Percentiles rank a stretch among this genome's conserved stretches.
Conservation (phyloP, 2,329 filamentous ascomycete species). For the Purpureocillium lavendulum region DNA sequence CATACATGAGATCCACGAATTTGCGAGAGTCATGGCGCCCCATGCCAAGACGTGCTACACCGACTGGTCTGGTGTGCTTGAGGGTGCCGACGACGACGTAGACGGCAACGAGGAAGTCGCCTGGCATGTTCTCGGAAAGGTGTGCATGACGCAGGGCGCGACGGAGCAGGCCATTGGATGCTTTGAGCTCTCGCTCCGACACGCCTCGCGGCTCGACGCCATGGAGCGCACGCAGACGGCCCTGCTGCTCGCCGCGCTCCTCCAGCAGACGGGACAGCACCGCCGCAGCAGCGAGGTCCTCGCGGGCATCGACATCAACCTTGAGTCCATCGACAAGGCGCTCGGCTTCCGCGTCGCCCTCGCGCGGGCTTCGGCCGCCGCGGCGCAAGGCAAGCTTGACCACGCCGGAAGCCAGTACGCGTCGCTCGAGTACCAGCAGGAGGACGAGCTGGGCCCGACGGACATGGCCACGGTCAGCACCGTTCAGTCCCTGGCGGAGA, state of each 20-base stretch:
- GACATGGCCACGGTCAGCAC: conserved; percentile 15
- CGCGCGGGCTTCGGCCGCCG: conserved; percentile 13
- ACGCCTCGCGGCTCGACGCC: conserved; percentile 6
- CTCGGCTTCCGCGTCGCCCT: conserved; percentile 14
- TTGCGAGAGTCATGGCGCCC: conserved; percentile 16
- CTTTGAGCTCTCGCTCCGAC: conserved; percentile 14
- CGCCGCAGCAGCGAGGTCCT: conserved; percentile 12
- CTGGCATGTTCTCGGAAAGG: conserved; percentile 24
- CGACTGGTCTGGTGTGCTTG: conserved; percentile 13
- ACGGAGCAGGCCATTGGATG: conserved; percentile 16
- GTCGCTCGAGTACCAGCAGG: conserved; percentile 13
- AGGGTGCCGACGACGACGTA: conserved; percentile 12
- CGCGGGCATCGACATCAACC: conserved; percentile 9
- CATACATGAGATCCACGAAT: conserved; percentile 14
- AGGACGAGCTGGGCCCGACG: conserved; percentile 12
- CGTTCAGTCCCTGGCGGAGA: conserved; percentile 15
- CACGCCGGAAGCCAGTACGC: conserved; percentile 12
- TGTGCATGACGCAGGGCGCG: conserved; percentile 17
- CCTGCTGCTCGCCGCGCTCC: conserved; percentile 12
- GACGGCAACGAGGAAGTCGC: conserved; percentile 19
- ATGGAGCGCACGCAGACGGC: conserved; percentile 13
- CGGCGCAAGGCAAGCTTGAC: conserved; percentile 12
- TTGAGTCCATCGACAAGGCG: conserved; percentile 12
- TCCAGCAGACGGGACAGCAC: conserved; percentile 10
- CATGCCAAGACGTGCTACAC: conserved; percentile 17